Percentiles rank a stretch among this genome's conserved stretches.
These are phyloP conservation scores for Grammothele lineata DNA, from an alignment of 768 basidiomycete genomes.

Conservation along the genomic window DNA sequence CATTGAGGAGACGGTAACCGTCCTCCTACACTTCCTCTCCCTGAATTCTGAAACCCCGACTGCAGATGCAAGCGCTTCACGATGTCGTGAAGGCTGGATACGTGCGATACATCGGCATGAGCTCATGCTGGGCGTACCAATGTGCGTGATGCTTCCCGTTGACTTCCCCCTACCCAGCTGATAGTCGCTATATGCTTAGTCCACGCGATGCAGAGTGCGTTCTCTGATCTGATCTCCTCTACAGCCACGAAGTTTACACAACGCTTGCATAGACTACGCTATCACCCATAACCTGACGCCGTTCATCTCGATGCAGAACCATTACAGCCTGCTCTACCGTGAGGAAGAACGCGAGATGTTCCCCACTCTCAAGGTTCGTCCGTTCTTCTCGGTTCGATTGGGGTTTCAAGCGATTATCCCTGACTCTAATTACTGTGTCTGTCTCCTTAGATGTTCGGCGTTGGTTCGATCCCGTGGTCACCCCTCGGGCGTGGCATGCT, in stretches of 20 bases:
- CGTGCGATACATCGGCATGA: conserved; percentile 35
- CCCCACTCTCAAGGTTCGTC: conserved; percentile 34
- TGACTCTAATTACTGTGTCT: neutral
- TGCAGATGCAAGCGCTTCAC: conserved; percentile 37
- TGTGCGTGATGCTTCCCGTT: conserved; percentile 10
- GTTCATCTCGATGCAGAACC: conserved; percentile 65
- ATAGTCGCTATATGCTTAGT: conserved; percentile 10
- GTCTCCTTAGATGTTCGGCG: conserved; percentile 19
- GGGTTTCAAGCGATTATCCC: too few relatives aligned
- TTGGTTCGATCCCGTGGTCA: conserved; percentile 36
- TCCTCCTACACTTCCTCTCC: neutral
- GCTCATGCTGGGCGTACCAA: conserved; percentile 30
- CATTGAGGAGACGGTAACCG: conserved; percentile 29
- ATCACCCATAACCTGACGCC: conserved; percentile 38
- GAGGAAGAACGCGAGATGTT: conserved; percentile 64
- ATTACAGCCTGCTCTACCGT: conserved; percentile 51
- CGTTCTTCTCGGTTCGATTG: neutral
- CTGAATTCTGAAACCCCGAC: neutral
- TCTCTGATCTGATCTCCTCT: neutral
- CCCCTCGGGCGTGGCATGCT: conserved; percentile 33
- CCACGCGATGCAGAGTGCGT: conserved; percentile 26
- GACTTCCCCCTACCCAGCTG: neutral
- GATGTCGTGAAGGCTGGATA: conserved; percentile 40
- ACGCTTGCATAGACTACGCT: conserved; percentile 32
- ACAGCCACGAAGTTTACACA: too few relatives aligned